Base-by-base conservation (phyloP, 1,139 yeast genomes). In the Kodamaea sp. region DNA sequence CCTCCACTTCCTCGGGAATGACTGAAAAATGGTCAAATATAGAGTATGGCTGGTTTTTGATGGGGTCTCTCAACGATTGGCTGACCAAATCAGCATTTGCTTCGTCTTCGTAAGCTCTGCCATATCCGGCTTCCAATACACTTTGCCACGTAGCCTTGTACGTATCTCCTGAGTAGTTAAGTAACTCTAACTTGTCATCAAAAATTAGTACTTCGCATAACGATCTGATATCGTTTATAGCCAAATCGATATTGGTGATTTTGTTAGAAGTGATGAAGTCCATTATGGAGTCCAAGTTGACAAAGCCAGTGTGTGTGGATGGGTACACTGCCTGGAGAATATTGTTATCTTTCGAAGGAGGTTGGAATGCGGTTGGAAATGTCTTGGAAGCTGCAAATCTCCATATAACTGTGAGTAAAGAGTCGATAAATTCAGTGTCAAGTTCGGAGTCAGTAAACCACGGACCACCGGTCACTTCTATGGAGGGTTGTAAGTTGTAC, bases 391-490 rank as follows among this genome's bases (percentile, higher is more conserved):
- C 88, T 5, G 87, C 80, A 58, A 70, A 92, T 49, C 94, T 72
- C 96, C 97, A 92, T 11, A 90, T 80, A 29, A 90, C 92, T 15
- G 87, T 79, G 44, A 87, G 63, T 39, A 92, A 64, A 31, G 88
- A 81, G 48, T 88, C 94, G 41, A 92, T 90, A 55, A 92, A 92
- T 56, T 90, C 98, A 3, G 90, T 82, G 54, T 92, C 99, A 41
- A 92, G 72, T 58, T 92, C 98, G 22, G 90, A 80, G 56, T 94
- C 98, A 0, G 97, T 89, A 59, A 90, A 94, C 98, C 98, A 92
- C 3, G 98, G 98, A 1, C 98, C 99, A 42, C 99, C 99, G 0
- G 98, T 92, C 27, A 92, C 94, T 49, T 90, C 97, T 23, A 87
- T 80, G 4, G 95, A 83, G 7, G 99, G 99, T 56, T 88, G 96